Percentiles rank a stretch among this genome's conserved stretches.
Evolutionary conservation across 345 rosid species (phyloP).

Genomic region (Psidium guajava): DNA sequence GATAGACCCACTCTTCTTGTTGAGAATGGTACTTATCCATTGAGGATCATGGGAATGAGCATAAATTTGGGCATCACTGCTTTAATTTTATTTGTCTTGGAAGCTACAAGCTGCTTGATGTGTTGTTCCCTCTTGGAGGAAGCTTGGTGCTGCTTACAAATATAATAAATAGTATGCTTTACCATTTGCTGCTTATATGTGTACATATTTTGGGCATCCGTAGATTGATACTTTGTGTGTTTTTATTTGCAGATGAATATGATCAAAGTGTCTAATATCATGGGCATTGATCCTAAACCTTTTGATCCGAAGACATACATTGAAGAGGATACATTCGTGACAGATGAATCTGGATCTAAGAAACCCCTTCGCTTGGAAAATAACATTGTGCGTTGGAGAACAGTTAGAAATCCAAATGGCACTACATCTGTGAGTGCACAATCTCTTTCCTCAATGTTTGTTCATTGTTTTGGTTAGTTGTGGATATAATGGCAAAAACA

Average conservation of each 20-base stretch:
- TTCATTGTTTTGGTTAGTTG: neutral
- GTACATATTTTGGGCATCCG: neutral
- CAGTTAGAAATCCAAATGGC: constrained; percentile 60
- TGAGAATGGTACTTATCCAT: neutral
- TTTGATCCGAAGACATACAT: constrained; percentile 91
- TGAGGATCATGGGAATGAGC: neutral
- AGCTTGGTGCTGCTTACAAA: neutral
- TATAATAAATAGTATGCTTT: neutral
- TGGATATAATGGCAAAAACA: neutral
- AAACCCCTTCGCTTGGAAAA: constrained; percentile 82
- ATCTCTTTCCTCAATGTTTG: neutral
- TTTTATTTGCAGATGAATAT: constrained; percentile 64
- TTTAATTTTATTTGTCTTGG: neutral
- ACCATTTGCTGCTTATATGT: neutral
- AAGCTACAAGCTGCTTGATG: neutral
- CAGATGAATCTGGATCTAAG: constrained; percentile 75
- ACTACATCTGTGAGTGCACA: constrained; percentile 55
- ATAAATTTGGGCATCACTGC: neutral
- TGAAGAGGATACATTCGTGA: constrained; percentile 80
- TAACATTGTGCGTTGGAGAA: constrained; percentile 88
- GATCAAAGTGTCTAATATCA: constrained; percentile 91
- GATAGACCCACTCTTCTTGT: neutral
- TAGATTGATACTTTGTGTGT: neutral
- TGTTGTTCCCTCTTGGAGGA: neutral
- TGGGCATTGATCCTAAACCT: constrained; percentile 91